Percentiles rank a stretch among this genome's conserved stretches.
Evolutionary conservation across 768 basidiomycete species (phyloP).

Genomic region (Agrocybe chaxingu): DNA sequence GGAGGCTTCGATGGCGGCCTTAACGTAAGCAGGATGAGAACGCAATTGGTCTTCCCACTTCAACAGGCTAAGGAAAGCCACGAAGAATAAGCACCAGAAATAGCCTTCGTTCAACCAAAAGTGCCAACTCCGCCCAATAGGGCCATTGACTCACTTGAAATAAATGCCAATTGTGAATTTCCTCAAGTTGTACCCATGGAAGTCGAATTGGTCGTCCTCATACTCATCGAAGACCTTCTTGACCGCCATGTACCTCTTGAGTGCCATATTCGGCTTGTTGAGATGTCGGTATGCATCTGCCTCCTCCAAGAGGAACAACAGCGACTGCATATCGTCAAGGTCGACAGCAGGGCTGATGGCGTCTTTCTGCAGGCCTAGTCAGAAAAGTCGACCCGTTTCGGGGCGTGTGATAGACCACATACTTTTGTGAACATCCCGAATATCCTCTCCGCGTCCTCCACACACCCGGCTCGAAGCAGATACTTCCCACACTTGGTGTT

Average conservation of each 20-base stretch:
- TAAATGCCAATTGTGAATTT: constrained; percentile 67
- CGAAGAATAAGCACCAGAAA: neutral
- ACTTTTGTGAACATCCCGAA: constrained; percentile 93
- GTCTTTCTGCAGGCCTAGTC: constrained; percentile 66
- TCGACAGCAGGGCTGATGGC: constrained; percentile 70
- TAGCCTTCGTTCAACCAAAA: constrained; percentile 1
- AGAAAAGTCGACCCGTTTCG: neutral
- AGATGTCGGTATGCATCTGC: constrained; percentile 65
- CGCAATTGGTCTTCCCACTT: constrained; percentile 80
- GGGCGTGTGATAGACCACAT: neutral
- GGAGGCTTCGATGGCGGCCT: constrained; percentile 68
- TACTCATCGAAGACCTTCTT: constrained; percentile 50
- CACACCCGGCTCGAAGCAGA: constrained; percentile 74
- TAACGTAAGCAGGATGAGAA: constrained; percentile 73
- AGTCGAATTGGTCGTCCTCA: too few species aligned
- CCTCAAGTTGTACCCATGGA: neutral
- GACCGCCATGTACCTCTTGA: constrained; percentile 81
- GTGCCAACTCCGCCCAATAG: neutral
- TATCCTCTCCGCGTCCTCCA: constrained; percentile 70
- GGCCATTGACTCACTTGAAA: constrained; percentile 55
- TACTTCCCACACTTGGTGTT: constrained; percentile 96
- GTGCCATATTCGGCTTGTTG: constrained; percentile 69
- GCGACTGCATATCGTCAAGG: constrained; percentile 93
- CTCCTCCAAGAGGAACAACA: constrained; percentile 82
- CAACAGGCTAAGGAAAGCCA: constrained; percentile 50